Base-by-base conservation (phyloP, 176 grass and related monocot genomes). In the Musa itinerans region DNA sequence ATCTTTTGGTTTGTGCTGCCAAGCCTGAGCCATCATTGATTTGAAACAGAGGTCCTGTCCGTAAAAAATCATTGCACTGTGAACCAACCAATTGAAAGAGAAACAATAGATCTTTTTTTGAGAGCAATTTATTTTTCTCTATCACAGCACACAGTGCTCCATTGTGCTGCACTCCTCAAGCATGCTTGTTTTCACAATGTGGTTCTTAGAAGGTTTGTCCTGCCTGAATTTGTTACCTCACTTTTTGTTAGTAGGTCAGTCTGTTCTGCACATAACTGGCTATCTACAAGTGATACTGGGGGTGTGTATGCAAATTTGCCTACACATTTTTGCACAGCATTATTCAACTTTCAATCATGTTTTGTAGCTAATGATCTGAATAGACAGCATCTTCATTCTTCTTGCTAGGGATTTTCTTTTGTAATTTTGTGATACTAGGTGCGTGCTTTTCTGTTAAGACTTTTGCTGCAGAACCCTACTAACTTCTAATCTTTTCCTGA, bases 351-450 rank as follows among this genome's bases (percentile, higher is more conserved):
- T 27, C 24, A 19, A 20, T 70, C 34, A 3, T 15, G 15, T 50
- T 19, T 15, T 1, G 3, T 50, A 51, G 29, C 43, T 50, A 50
- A 70, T 50, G 50, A 43, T 43, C 34, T 43, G 34, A 43, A 43
- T 43, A 23, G 2, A 23, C 26, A 54, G 51, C 71, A 73, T 73
- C 52, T 73, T 49, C 54, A 53, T 53, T 73, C 8, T 54, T 12
- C 20, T 50, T 64, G 17, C 63, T 48, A n/a, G 13, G 29, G 6
- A 21, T 75, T 75, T 62, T 76, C 34, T 69, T 69, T 50, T 43
- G 34, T 1, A 25, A 79, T 63, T 58, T 81, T 9, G 81, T 83
- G 34, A 50, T 29, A 63, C 82, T 76, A 55, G 34, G 75, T 11
- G 26, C 79, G 34, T 66, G 34, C 34, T 43, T 43, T 43, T 43